A percentile compares a stretch with the other conserved stretches of the same genome.
These are phyloP conservation scores for Starmerella cellae DNA, from an alignment of 805 yeast species.

Conservation along the genomic window DNA sequence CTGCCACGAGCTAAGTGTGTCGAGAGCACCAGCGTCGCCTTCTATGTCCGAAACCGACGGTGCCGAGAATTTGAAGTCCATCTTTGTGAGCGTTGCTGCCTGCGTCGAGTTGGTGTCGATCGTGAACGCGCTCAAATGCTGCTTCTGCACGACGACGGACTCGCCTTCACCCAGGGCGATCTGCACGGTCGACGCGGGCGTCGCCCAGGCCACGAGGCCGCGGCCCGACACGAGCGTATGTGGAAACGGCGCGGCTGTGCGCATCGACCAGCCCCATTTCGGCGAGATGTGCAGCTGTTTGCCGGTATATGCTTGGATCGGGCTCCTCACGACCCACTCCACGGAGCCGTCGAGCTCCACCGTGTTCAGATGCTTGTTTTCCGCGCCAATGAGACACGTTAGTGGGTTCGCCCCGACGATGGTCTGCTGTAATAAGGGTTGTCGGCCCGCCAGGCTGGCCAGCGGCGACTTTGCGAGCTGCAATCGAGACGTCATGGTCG, in stretches of 20 bases:
- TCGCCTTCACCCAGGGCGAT: slow-evolving; percentile 31
- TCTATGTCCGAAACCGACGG: not conserved
- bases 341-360: slow-evolving; percentile 30
- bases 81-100: slow-evolving; percentile 4
- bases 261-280: slow-evolving; percentile 15
- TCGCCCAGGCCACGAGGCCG: slow-evolving; percentile 34
- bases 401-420: slow-evolving; percentile 18
- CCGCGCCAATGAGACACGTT: slow-evolving; percentile 16
- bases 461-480: slow-evolving; percentile 13
- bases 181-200: slow-evolving; percentile 32
- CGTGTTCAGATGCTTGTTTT: slow-evolving; percentile 24
- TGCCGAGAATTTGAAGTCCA: slow-evolving; percentile 4
- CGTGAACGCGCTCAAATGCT: slow-evolving; percentile 33
- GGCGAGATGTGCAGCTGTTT: slow-evolving; percentile 24
- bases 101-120: slow-evolving; percentile 18
- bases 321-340: slow-evolving; percentile 34
- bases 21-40: not conserved
- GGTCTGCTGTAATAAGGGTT: slow-evolving; percentile 19
- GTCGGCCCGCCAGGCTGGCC: slow-evolving; percentile 16
- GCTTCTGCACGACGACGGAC: slow-evolving; percentile 31
- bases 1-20: not conserved
- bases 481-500: slow-evolving; percentile 13
- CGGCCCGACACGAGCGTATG: slow-evolving; percentile 32
- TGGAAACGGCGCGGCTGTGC: slow-evolving; percentile 23
- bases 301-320: slow-evolving; percentile 38